These are phyloP conservation scores for Drechslerella dactyloides DNA, from an alignment of 2,329 filamentous ascomycete genomes.

Conservation along the genomic window DNA sequence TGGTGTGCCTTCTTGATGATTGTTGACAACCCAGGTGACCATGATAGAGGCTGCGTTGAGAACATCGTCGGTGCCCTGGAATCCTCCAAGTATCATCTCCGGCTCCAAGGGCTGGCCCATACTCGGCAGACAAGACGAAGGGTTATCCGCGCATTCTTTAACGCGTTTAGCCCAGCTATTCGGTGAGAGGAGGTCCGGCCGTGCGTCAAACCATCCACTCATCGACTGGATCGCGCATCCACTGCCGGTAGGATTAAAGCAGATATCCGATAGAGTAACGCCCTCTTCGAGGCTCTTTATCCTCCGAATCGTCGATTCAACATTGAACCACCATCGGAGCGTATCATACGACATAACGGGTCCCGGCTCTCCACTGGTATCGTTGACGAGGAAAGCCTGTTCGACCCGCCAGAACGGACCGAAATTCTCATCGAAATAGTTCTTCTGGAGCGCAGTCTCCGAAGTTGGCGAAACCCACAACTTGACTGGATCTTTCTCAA, in stretches of 20 bases:
- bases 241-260: constrained; percentile 88
- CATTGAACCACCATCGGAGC: constrained; percentile 88
- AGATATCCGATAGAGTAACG: constrained; percentile 79
- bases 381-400: constrained; percentile 92
- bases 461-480: constrained; percentile 97
- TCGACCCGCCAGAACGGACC: constrained; percentile 95
- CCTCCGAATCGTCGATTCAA: constrained; percentile 77
- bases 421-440: constrained; percentile 90
- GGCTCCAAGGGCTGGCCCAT: constrained; percentile 89
- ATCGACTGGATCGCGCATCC: constrained; percentile 92
- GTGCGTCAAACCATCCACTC: constrained; percentile 82
- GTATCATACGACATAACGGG: constrained; percentile 89
- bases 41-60: constrained; percentile 80
- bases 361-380: constrained; percentile 70
- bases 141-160: constrained; percentile 75
- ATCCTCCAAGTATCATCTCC: constrained; percentile 84
- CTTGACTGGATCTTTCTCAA: constrained; percentile 87
- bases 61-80: constrained; percentile 69
- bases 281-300: constrained; percentile 74
- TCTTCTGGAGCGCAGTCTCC: constrained; percentile 86
- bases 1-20: constrained; percentile 75
- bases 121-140: constrained; percentile 80
- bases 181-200: constrained; percentile 68
- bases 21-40: constrained; percentile 93
- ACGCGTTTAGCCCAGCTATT: constrained; percentile 75